phyloP scores from a whole-genome alignment of 352 stramenopile genomes.

The Globisporangium nagaii region DNA sequence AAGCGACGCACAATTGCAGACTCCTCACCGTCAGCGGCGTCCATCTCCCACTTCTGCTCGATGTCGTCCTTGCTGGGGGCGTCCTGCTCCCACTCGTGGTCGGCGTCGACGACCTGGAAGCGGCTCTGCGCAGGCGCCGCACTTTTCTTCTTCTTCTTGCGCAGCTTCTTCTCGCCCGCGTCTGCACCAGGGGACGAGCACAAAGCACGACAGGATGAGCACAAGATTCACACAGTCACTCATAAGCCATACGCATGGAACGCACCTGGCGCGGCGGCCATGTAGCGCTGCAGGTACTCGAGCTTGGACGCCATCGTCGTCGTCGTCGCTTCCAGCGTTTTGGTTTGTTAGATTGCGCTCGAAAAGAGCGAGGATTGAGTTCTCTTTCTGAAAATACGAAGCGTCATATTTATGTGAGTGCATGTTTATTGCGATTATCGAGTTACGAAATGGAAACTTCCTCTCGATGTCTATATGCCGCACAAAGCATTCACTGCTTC shows the following conservation, averaged over 20 bases:
- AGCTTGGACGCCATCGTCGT: slow-evolving; percentile 53
- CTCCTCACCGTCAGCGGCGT: slow-evolving; percentile 37
- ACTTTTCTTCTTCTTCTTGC: slow-evolving; percentile 45
- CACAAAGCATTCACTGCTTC: slow-evolving; percentile 51
- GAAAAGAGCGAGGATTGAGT: too few relatives aligned
- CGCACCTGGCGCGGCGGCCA: slow-evolving; percentile 34
- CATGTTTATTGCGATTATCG: too few relatives aligned
- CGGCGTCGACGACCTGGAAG: slow-evolving; percentile 51
- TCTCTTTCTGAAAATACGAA: too few relatives aligned
- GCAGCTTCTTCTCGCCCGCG: slow-evolving; percentile 44
- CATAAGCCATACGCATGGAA: not conserved
- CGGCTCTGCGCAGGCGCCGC: slow-evolving; percentile 9
- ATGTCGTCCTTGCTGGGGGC: slow-evolving; percentile 38
- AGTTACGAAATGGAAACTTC: too few relatives aligned
- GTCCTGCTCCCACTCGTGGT: slow-evolving; percentile 48
- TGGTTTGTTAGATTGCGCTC: too few relatives aligned
- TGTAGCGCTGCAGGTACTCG: slow-evolving; percentile 77
- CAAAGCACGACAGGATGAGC: too few relatives aligned
- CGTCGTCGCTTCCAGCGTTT: not conserved
- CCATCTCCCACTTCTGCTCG: slow-evolving; percentile 60
- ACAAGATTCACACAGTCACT: too few relatives aligned
- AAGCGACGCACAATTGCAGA: not conserved
- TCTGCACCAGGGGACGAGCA: slow-evolving; percentile 4
- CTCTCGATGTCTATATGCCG: too few relatives aligned
- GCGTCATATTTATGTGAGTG: too few relatives aligned